Base-by-base conservation (phyloP, 2,329 filamentous ascomycete genomes). In the Colletotrichum eleusines region DNA sequence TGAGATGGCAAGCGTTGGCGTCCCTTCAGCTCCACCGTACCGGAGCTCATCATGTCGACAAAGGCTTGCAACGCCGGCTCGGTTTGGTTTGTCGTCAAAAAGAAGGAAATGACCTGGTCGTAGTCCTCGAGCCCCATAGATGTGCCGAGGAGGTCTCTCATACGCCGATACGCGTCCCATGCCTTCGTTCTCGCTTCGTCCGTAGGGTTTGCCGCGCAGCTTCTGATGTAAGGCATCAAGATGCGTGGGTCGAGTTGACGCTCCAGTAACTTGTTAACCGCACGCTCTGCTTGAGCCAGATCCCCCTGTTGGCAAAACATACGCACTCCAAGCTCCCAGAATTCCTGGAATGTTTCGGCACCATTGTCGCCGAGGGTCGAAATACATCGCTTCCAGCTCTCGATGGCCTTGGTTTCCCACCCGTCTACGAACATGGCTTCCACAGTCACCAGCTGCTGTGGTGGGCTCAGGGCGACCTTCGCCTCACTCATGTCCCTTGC, bases 11-110 rank as follows among this genome's bases (percentile, higher is more conserved):
- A 80, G 61, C 76, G 78, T 9, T 76, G 75, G 60, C 74, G 77
- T 68, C 81, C 82, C 62, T 81, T 82, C 59, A 88, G 76, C 67
- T 88, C 83, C 64, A 89, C 79, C 54, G 83, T 78, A 6, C 87
- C 87, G 5, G 88, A 87, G 68, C 89, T 88, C 90, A 97, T 94
- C 94, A 97, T 97, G 78, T 97, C 94, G 74, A 92, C 93, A 79
- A 97, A 97, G 0, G 94, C 89, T 63, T 89, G 88, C 65, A 95
- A 85, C 0, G 93, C 93, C 71, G 90, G 86, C 71, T 92, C 87
- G 7, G 89, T 84, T 69, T 90, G 85, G 63, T 89, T 88, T 8
- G 89, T 86, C 28, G 90, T 84, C 33, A 97, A 81, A 76, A 97
- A 93, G 54, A 88, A 88, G 26, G 91, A 86, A 57, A 92, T 90